A percentile compares a stretch with the other conserved stretches of the same genome.
Evolutionary conservation across 257 asterid genomes (phyloP).

Genomic region (Orobanche coerulescens): DNA sequence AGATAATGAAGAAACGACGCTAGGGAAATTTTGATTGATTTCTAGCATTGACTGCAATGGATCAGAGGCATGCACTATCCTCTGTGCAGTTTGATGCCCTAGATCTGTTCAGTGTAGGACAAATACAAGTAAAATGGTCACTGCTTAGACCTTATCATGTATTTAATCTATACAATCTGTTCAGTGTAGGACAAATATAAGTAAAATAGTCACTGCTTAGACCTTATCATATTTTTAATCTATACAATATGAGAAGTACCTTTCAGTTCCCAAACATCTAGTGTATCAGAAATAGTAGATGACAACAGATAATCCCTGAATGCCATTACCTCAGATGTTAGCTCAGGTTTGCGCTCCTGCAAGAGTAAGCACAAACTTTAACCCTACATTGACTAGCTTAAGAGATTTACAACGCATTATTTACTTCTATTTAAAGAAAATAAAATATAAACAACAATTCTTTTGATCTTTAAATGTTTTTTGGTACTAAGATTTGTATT

Average conservation of each 20-base stretch:
- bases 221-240: conserved; percentile 3
- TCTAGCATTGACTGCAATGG: conserved; percentile 95
- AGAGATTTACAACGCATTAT: neutral
- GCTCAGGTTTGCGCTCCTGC: conserved; percentile 96
- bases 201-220: conserved; percentile 10
- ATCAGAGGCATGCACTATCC: conserved; percentile 93
- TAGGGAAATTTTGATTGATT: conserved; percentile 91
- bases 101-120: conserved; percentile 46
- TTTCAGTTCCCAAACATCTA: conserved; percentile 93
- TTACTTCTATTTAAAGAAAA: neutral
- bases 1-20: conserved; percentile 85
- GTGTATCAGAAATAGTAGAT: conserved; percentile 78
- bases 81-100: conserved; percentile 98
- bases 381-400: conserved; percentile 12
- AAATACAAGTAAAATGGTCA: conserved; percentile 16
- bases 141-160: neutral
- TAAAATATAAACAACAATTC: neutral
- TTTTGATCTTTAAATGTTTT: neutral
- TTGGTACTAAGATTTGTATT: no score
- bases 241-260: conserved; percentile 42
- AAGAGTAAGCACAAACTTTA: conserved; percentile 24
- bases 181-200: conserved; percentile 17
- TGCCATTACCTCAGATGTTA: conserved; percentile 90
- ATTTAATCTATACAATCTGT: conserved; percentile 13
- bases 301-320: conserved; percentile 93